Base-by-base conservation (phyloP, 2,329 filamentous ascomycete genomes). In the Aspergillus candidus region DNA sequence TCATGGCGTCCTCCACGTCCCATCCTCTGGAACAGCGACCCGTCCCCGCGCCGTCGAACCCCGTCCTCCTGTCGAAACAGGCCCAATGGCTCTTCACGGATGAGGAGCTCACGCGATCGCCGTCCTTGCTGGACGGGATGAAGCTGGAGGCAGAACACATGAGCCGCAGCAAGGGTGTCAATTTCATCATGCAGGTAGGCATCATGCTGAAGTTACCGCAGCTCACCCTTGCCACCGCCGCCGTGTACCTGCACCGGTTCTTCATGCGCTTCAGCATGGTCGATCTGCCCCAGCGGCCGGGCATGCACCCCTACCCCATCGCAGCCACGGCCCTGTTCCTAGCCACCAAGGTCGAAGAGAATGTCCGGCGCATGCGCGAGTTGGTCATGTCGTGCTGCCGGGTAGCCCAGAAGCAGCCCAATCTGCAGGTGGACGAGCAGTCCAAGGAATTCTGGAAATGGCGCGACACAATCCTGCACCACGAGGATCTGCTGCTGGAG, bases 391-490 rank as follows among this genome's bases (percentile, higher is more conserved):
- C 90, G 1, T 93, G 94, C 57, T 93, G 89, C 48, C 88, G 91
- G 53, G 88, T 96, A 14, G 93, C 91, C 22, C 89, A 96, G 67
- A 97, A 98, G 71, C 91, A 97, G 56, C 76, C 88, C 1, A 86
- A 88, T 57, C 79, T 96, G 47, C 75, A 91, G 42, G 87, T 97
- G 41, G 93, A 98, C 62, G 93, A 97, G 68, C 90, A 97, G 66
- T 94, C 86, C 55, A 97, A 96, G 61, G 93, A 98, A 62, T 98
- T 93, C 64, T 98, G 93, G 93, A 82, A 86, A 59, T 98, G 93
- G 93, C 81, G 89, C 49, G 93, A 98, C 62, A 93, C 85, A 46
- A 94, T 98, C 45, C 73, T 97, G 11, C 84, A 86, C 53, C 88
- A 94, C 61, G 93, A 98, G 69, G 93, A 97, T 63, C 74, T 91